Evolutionary conservation across 2,329 filamentous ascomycete genomes (phyloP).

Genomic region (Exophiala calicioides): DNA sequence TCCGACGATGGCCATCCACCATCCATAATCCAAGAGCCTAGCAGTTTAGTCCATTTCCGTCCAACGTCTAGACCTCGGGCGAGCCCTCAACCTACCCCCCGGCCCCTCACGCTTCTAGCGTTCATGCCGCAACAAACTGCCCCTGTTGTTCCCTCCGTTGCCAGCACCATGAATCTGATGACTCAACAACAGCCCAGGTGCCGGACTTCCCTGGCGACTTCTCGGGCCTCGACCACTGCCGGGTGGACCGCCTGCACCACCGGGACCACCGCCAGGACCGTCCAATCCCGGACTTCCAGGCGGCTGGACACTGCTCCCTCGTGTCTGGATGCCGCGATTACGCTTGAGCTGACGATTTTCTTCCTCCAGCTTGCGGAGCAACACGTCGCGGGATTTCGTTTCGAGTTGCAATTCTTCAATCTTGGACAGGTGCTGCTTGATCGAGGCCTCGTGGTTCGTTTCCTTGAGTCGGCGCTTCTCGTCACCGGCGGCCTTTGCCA

Average conservation of each 20-base stretch:
- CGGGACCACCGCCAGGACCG: slow-evolving; percentile 10
- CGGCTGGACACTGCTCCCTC: slow-evolving; percentile 33
- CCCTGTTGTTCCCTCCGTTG: slow-evolving; percentile 17
- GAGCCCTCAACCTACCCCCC: too few relatives aligned
- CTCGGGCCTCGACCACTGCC: slow-evolving; percentile 19
- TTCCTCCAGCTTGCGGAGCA: slow-evolving; percentile 47
- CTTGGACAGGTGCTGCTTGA: slow-evolving; percentile 39
- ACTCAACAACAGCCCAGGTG: slow-evolving; percentile 17
- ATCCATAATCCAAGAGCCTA: too few relatives aligned
- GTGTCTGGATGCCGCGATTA: slow-evolving; percentile 32
- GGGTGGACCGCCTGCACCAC: too few relatives aligned
- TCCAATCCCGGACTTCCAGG: slow-evolving; percentile 29
- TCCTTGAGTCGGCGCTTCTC: slow-evolving; percentile 43
- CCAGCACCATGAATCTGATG: slow-evolving; percentile 6
- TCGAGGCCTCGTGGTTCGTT: slow-evolving; percentile 39
- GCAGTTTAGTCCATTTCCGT: too few relatives aligned
- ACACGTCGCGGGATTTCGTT: slow-evolving; percentile 39
- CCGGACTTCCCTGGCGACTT: slow-evolving; percentile 31
- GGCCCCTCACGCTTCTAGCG: slow-evolving; percentile 6
- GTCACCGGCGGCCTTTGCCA: slow-evolving; percentile 41
- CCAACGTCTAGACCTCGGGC: too few relatives aligned
- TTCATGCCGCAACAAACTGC: slow-evolving; percentile 25
- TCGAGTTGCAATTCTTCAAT: slow-evolving; percentile 42
- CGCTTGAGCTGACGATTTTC: slow-evolving; percentile 48
- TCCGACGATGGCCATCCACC: too few relatives aligned